phyloP scores from a whole-genome alignment of 2,329 filamentous ascomycete species.

The Clonostachys solani region DNA sequence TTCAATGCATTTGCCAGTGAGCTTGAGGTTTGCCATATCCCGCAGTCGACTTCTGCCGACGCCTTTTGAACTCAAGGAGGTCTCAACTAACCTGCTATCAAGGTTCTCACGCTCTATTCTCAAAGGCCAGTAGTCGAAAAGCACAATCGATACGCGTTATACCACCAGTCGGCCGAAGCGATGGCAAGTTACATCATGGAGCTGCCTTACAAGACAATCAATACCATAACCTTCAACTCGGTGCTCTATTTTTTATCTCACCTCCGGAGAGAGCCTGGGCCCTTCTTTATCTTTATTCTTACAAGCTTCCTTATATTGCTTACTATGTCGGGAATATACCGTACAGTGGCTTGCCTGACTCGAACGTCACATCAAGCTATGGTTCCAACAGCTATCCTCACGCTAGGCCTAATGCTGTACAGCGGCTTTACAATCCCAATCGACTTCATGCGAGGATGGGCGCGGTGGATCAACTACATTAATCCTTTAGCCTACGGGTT shows the following conservation, averaged over 20 bases:
- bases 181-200: conserved; percentile 16
- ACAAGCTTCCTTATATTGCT: conserved; percentile 70
- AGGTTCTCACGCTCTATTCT: conserved; percentile 22
- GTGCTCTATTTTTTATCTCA: conserved; percentile 27
- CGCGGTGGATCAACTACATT: conserved; percentile 10
- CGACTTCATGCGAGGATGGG: conserved; percentile 37
- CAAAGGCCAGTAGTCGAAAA: conserved; percentile 17
- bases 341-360: conserved; percentile 6
- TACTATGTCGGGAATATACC: conserved; percentile 41
- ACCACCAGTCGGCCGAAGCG: conserved; percentile 22
- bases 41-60: conserved; percentile 48
- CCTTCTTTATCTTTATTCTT: conserved; percentile 53
- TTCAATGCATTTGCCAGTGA: conserved; percentile 49
- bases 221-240: conserved; percentile 23
- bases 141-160: conserved; percentile 19
- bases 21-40: conserved; percentile 45
- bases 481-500: conserved; percentile 76
- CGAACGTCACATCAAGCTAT: conserved; percentile 20
- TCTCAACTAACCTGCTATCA: conserved; percentile 51
- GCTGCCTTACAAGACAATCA: conserved; percentile 43
- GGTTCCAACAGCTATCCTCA: conserved; percentile 17
- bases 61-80: conserved; percentile 55
- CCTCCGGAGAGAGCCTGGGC: conserved; percentile 12
- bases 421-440: conserved; percentile 39
- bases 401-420: conserved; percentile 32